phyloP scores from a whole-genome alignment of 2,329 filamentous ascomycete species.

The Botryotinia globosa region DNA sequence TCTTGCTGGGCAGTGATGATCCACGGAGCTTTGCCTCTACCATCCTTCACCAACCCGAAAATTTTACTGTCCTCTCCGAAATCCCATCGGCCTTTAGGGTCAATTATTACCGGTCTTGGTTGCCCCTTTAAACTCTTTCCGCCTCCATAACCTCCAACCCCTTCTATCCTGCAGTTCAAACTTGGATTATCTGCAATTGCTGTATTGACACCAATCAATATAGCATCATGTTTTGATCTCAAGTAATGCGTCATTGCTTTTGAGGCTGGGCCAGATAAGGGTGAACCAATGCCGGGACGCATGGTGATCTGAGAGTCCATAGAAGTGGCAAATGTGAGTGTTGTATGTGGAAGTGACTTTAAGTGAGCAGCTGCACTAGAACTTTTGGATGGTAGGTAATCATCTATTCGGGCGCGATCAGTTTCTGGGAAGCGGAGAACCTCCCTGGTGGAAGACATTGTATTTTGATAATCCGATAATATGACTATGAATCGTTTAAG shows the following conservation, averaged over 20 bases:
- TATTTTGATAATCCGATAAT: background rate
- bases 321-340: constrained; percentile 86
- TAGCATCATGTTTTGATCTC: constrained; percentile 77
- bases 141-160: constrained; percentile 42
- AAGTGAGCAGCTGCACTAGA: background rate
- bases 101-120: constrained; percentile 41
- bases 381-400: constrained; percentile 16
- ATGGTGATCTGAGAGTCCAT: constrained; percentile 65
- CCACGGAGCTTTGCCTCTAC: constrained; percentile 70
- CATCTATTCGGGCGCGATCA: background rate
- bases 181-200: constrained; percentile 81
- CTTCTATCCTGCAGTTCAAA: constrained; percentile 71
- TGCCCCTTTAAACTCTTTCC: constrained; percentile 43
- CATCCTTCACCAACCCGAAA: constrained; percentile 59
- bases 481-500: background rate
- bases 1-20: constrained; percentile 51
- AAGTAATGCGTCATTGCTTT: constrained; percentile 95
- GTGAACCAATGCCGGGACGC: constrained; percentile 69
- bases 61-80: constrained; percentile 51
- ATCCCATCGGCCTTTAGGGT: constrained; percentile 16
- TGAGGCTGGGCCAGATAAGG: constrained; percentile 75
- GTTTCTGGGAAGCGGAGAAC: constrained; percentile 6
- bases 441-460: constrained; percentile 7
- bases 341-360: constrained; percentile 53
- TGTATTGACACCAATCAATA: constrained; percentile 81